Base-by-base conservation (phyloP, 208 protist species). In the Acanthamoeba triangularis region DNA sequence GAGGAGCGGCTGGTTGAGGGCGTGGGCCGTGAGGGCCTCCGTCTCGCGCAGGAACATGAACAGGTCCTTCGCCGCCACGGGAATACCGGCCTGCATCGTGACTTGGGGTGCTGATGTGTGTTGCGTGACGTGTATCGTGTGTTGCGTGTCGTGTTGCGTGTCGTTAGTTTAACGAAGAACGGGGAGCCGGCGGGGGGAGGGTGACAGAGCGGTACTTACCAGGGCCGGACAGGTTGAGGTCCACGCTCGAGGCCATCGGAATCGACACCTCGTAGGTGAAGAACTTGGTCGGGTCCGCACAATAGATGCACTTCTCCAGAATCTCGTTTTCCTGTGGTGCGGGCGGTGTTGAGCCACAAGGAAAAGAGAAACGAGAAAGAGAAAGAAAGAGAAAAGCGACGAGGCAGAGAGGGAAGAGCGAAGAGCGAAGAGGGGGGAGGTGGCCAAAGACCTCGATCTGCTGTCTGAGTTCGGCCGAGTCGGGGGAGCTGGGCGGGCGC, bases 21-120 rank as follows among this genome's bases (percentile, higher is more conserved):
- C 41, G 47, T 47, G 37, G 76, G 76, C 23, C 18, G 8, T 44
- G 76, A 85, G 76, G 25, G 76, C 76, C 76, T 85, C 41, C 25
- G 37, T 49, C 10, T 85, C 76, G 41, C 76, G 76, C 76, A 85
- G 76, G 35, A 85, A 85, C 37, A 85, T 85, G 47, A 85, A 85
- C 30, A 85, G 47, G 25, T 85, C 76, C 25, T 85, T 85, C 23
- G 76, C 76, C 25, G 76, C 76, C 5, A 85, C 76, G 20, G 76
- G 76, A 85, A 85, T 44, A 3, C 76, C 76, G 41, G 76, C 76
- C 23, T 47, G 37, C 76, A 47, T 56, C 20, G 41, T 47, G 25
- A 85, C 76, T 54, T 85, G 16, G 1, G 13, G 0, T 54, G 49
- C 49, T 54, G 49, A 1, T 54, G 49, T 54, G 49, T 54, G 49